phyloP scores from a whole-genome alignment of 495 filamentous ascomycete species.

The Aspergillus taichungensis region DNA sequence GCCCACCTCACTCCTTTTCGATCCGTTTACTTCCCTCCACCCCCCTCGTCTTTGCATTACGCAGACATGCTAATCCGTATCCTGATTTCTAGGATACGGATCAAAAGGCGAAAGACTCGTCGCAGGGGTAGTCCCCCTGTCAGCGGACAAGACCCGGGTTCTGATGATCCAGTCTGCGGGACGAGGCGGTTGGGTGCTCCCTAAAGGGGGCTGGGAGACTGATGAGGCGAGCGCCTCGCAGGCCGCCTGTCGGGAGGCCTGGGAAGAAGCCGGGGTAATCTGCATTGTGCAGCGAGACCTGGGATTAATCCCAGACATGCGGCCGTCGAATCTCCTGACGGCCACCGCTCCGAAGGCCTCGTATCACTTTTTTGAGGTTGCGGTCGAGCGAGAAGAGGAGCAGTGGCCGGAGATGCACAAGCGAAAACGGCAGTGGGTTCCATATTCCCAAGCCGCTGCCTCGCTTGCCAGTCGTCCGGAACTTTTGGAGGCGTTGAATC shows the following conservation, averaged over 20 bases:
- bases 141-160: conserved; percentile 65
- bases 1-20: neutral
- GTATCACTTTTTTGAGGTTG: conserved; percentile 85
- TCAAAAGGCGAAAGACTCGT: conserved; percentile 88
- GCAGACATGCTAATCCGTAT: neutral
- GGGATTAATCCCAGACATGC: conserved; percentile 73
- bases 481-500: conserved; percentile 74
- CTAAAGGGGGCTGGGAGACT: conserved; percentile 95
- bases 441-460: conserved; percentile 68
- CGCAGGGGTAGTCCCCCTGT: conserved; percentile 84
- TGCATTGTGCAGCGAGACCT: conserved; percentile 75
- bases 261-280: conserved; percentile 93
- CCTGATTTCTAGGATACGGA: conserved; percentile 64
- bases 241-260: conserved; percentile 76
- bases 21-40: neutral
- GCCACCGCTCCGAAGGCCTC: conserved; percentile 63
- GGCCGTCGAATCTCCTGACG: conserved; percentile 46
- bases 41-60: neutral
- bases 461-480: conserved; percentile 74
- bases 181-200: conserved; percentile 86
- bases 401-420: conserved; percentile 95
- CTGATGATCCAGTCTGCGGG: conserved; percentile 88
- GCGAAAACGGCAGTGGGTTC: conserved; percentile 80
- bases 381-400: conserved; percentile 68
- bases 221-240: conserved; percentile 69